Conservation (phyloP, 2,329 filamentous ascomycete genomes). For the Phaeosphaeriaceae sp. region DNA sequence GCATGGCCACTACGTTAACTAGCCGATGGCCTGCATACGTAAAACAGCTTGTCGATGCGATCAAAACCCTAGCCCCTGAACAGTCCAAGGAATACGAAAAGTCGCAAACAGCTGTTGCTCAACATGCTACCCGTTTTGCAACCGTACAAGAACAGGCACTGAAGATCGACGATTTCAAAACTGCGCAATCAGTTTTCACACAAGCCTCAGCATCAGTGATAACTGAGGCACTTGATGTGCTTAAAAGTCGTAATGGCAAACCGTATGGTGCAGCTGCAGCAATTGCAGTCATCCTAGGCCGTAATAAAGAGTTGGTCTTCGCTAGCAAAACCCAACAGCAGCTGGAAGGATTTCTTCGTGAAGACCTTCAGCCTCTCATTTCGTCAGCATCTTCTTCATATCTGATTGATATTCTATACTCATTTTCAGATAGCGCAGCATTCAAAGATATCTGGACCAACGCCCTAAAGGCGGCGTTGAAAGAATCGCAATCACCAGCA, state of each 20-base stretch:
- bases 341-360: constrained; percentile 56
- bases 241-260: constrained; percentile 66
- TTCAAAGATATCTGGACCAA: constrained; percentile 42
- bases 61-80: constrained; percentile 79
- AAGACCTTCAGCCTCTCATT: constrained; percentile 65
- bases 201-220: constrained; percentile 53
- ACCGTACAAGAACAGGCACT: constrained; percentile 54
- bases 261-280: constrained; percentile 69
- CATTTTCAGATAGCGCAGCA: constrained; percentile 42
- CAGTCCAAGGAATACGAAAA: constrained; percentile 76
- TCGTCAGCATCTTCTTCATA: constrained; percentile 71
- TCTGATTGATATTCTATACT: constrained; percentile 69
- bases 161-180: constrained; percentile 5
- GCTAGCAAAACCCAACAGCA: constrained; percentile 52
- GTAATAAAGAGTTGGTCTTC: constrained; percentile 50
- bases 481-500: constrained; percentile 32
- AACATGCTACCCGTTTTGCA: constrained; percentile 70
- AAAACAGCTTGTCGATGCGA: constrained; percentile 65
- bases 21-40: constrained; percentile 69
- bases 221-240: constrained; percentile 56
- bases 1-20: constrained; percentile 57
- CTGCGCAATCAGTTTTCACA: constrained; percentile 26
- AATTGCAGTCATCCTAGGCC: constrained; percentile 60
- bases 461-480: constrained; percentile 37
- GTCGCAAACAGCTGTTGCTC: constrained; percentile 73